Evolutionary conservation across 306 rosid species (phyloP).

Genomic region (Begonia loranthoides): DNA sequence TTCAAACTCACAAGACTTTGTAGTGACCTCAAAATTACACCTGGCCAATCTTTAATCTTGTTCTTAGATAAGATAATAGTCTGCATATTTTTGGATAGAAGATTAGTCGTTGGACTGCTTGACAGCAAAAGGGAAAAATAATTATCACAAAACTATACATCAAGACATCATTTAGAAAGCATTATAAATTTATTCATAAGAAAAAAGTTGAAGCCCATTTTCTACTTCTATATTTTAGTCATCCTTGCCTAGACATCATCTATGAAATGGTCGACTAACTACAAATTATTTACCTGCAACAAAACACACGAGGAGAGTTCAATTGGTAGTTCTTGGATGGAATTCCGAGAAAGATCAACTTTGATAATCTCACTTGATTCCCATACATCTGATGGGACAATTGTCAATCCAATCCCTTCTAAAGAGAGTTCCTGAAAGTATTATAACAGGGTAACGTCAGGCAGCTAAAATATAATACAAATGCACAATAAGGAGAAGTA

Average conservation of each 20-base stretch:
- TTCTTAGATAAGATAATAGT: constrained; percentile 65
- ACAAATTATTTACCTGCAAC: constrained; percentile 39
- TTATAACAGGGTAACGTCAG: not conserved
- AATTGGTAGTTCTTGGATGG: constrained; percentile 70
- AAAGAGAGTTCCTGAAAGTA: constrained; percentile 67
- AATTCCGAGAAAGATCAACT: constrained; percentile 67
- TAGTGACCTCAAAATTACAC: constrained; percentile 55
- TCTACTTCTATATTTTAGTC: too few species aligned
- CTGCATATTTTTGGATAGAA: constrained; percentile 32
- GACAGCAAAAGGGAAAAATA: too few species aligned
- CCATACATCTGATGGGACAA: constrained; percentile 80
- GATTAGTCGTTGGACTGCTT: not conserved
- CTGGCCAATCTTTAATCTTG: constrained; percentile 80
- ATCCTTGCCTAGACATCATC: too few species aligned
- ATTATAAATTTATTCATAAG: too few species aligned
- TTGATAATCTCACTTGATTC: constrained; percentile 54
- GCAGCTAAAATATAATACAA: not conserved
- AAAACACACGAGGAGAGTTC: constrained; percentile 70
- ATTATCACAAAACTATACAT: too few species aligned
- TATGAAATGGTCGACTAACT: not conserved
- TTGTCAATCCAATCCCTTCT: constrained; percentile 62
- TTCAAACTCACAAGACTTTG: constrained; percentile 60
- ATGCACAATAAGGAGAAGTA: not conserved
- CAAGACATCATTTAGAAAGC: too few species aligned
- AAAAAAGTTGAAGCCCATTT: too few species aligned